Conservation (phyloP, 2,329 filamentous ascomycete species). For the Ascochyta lentis region DNA sequence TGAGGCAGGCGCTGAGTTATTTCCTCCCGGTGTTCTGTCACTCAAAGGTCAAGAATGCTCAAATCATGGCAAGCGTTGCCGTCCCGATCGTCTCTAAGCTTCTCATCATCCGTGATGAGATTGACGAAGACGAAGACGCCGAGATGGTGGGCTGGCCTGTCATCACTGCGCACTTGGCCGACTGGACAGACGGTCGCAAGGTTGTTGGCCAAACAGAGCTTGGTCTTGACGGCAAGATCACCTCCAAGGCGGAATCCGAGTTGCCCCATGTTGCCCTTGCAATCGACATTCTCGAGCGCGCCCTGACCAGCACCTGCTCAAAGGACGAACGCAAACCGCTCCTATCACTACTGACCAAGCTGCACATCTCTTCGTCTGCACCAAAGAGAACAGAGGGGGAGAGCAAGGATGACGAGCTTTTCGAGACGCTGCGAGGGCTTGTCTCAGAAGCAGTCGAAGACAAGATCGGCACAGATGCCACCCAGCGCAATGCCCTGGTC, state of each 20-base stretch:
- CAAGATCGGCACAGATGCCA: constrained; percentile 59
- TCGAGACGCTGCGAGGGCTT: constrained; percentile 52
- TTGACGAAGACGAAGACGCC: constrained; percentile 75
- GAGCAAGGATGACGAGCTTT: constrained; percentile 24
- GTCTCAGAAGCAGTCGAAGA: constrained; percentile 56
- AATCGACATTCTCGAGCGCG: constrained; percentile 75
- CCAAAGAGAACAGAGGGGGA: constrained; percentile 37
- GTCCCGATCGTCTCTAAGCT: constrained; percentile 78
- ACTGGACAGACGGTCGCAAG: constrained; percentile 95
- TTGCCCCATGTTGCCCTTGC: constrained; percentile 84
- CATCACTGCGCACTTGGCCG: constrained; percentile 82
- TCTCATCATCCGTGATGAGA: constrained; percentile 62
- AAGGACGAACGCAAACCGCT: constrained; percentile 82
- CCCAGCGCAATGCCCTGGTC: constrained; percentile 61
- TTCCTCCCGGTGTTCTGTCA: constrained; percentile 96
- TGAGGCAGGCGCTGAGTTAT: constrained; percentile 87
- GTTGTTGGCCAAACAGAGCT: constrained; percentile 64
- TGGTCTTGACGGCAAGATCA: constrained; percentile 59
- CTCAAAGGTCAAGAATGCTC: constrained; percentile 80
- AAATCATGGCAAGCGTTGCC: constrained; percentile 77
- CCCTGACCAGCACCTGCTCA: constrained; percentile 67
- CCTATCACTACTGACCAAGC: constrained; percentile 74
- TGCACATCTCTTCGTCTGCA: constrained; percentile 72
- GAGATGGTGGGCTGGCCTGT: constrained; percentile 77
- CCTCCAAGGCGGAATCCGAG: constrained; percentile 66